These are phyloP conservation scores for Capronia americana DNA, from an alignment of 2,329 filamentous ascomycete genomes.

Conservation along the genomic window DNA sequence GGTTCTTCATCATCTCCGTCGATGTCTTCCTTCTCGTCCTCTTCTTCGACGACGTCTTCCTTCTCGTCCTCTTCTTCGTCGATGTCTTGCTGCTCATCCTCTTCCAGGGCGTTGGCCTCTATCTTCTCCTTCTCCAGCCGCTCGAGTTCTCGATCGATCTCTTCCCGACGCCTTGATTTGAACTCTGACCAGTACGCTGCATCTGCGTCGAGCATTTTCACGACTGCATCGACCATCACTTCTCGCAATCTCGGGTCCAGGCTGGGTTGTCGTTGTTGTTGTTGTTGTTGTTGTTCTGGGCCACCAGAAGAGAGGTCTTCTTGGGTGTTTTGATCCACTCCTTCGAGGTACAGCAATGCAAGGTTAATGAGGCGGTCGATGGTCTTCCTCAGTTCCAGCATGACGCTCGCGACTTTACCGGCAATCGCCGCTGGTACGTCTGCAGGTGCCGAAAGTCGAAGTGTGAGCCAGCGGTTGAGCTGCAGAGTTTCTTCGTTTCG, in stretches of 20 bases:
- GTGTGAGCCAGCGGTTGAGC: slow-evolving; percentile 33
- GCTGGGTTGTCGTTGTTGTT: not conserved
- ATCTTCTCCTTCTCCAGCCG: not conserved
- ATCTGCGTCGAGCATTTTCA: slow-evolving; percentile 29
- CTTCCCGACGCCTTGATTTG: slow-evolving; percentile 12
- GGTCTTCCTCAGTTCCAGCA: slow-evolving; percentile 35
- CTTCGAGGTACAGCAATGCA: slow-evolving; percentile 23
- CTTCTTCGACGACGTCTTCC: not conserved
- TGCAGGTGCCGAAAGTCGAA: slow-evolving; percentile 17
- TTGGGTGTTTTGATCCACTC: not conserved
- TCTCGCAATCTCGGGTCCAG: slow-evolving; percentile 16
- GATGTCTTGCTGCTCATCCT: not conserved
- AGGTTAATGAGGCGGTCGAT: slow-evolving; percentile 33
- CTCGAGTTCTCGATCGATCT: slow-evolving; percentile 14
- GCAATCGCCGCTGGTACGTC: slow-evolving; percentile 7
- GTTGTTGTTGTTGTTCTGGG: not conserved
- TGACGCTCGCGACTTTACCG: slow-evolving; percentile 20
- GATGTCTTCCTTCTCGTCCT: too few relatives aligned
- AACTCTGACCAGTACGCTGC: slow-evolving; percentile 23
- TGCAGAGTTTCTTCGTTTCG: slow-evolving; percentile 17
- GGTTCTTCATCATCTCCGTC: not conserved
- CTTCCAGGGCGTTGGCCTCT: not conserved
- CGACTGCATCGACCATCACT: slow-evolving; percentile 29
- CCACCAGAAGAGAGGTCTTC: too few relatives aligned
- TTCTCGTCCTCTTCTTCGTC: not conserved